Base-by-base conservation (phyloP, 73 alveolate genomes). In the Uronychia binucleata region DNA sequence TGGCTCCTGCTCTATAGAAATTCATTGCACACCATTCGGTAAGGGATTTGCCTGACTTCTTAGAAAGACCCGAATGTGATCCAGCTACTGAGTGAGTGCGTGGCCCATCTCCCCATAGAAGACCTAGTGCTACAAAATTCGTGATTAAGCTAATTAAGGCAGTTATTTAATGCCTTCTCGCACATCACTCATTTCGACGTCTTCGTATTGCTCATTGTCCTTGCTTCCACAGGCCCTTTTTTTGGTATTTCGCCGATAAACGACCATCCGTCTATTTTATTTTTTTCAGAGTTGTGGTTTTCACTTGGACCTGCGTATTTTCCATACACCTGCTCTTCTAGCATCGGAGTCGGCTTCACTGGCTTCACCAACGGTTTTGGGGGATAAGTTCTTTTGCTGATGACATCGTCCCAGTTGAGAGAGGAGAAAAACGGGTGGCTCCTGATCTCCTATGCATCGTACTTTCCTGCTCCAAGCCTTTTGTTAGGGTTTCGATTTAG, bases 391-490 rank as follows among this genome's bases (percentile, higher is more conserved):
- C 90, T 89, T 77, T 88, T 89, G 77, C 92, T 85, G 81, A 92
- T 83, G 11, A 96, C 98, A 34, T 77, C 76, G 26, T 93, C 91
- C 99, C 99, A 96, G 87, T 96, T 90, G 1, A 96, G 87, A 80
- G 86, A 94, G 0, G 87, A 80, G 84, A 96, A 91, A 86, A 93
- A 96, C 31, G 97, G 95, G 88, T 96, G 98, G 14, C 85, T 93
- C 91, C 93, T 95, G 32, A 96, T 96, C 89, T 96, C 99, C 46
- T 94, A 96, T 0, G 99, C 96, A 80, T 94, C 98, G 33, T 94
- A 95, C 77, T 85, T 88, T 0, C 99, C 98, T n/a, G 98, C 97
- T 0, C 99, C 99, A 67, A 97, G 88, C 77, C 99, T 77, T 91
- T 97, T 97, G 35, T 81, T 81, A 32, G 99, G 99, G 81, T 97